phyloP scores from a whole-genome alignment of 176 grass and related monocot genomes.

The Bolboschoenus planiculmis region DNA sequence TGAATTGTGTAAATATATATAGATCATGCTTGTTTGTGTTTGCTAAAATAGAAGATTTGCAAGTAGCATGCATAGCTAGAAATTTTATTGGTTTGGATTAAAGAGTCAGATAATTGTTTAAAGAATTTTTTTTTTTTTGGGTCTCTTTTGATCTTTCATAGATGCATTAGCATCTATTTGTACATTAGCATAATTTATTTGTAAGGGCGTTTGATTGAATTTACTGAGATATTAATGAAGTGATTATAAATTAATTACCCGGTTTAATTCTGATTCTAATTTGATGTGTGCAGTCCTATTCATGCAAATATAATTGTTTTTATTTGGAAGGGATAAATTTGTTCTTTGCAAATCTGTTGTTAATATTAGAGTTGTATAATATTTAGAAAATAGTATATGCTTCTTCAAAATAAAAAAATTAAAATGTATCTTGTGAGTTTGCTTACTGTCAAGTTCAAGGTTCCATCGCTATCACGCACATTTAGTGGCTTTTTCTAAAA shows the following conservation, averaged over 20 bases:
- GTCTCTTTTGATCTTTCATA: not conserved
- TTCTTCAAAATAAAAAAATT: not conserved
- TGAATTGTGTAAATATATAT: not conserved
- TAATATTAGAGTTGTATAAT: not conserved
- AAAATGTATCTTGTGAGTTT: not conserved
- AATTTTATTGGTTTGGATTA: not conserved
- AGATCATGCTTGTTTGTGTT: not conserved
- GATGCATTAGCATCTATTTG: not conserved
- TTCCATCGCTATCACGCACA: not conserved
- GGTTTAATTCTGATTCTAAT: too few relatives aligned
- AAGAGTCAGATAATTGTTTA: not conserved
- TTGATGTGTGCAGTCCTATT: not conserved
- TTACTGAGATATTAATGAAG: not conserved
- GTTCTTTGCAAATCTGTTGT: not conserved
- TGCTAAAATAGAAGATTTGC: not conserved
- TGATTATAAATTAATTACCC: not conserved
- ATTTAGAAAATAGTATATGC: not conserved
- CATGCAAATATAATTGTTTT: not conserved
- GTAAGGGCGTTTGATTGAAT: not conserved
- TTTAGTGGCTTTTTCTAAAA: not conserved
- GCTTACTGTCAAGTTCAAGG: not conserved
- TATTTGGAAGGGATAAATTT: not conserved
- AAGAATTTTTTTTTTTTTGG: not conserved
- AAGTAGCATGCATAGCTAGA: not conserved
- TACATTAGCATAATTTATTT: not conserved